These are phyloP conservation scores for Arachis stenosperma DNA, from an alignment of 306 rosid species.

Conservation along the genomic window DNA sequence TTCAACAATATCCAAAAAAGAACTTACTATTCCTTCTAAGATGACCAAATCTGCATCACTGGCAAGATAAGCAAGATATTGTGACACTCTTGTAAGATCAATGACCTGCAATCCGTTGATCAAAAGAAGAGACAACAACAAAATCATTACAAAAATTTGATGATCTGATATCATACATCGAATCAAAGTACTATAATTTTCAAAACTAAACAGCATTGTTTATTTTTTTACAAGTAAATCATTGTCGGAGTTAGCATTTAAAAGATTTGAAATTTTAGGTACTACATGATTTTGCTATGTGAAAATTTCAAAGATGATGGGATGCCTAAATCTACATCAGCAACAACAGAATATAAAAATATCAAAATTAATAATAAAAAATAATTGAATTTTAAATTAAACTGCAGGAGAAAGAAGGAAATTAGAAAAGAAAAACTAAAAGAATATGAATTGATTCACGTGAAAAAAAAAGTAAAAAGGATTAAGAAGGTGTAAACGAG, in stretches of 20 bases:
- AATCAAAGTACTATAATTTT: constrained; percentile 27
- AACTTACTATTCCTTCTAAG: constrained; percentile 95
- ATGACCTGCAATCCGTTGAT: constrained; percentile 63
- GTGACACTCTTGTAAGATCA: constrained; percentile 84
- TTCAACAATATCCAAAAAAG: constrained; percentile 28
- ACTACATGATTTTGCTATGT: too few relatives aligned
- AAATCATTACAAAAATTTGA: constrained; percentile 2
- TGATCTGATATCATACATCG: neutral
- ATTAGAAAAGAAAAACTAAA: too few relatives aligned
- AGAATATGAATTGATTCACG: too few relatives aligned
- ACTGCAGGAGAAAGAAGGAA: too few relatives aligned
- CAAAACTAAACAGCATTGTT: neutral
- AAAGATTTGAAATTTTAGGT: constrained; percentile 55
- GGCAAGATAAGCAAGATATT: constrained; percentile 83
- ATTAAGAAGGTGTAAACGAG: too few relatives aligned
- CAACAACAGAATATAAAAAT: too few relatives aligned
- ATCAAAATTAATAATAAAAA: too few relatives aligned
- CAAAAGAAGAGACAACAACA: constrained; percentile 22
- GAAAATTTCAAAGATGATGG: too few relatives aligned
- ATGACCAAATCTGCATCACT: constrained; percentile 90
- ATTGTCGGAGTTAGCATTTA: constrained; percentile 87
- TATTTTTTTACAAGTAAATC: constrained; percentile 87
- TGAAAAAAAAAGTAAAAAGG: too few relatives aligned
- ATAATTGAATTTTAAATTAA: too few relatives aligned
- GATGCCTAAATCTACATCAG: too few relatives aligned